phyloP scores from a whole-genome alignment of 768 basidiomycete species.

The Pisolithus microcarpus region DNA sequence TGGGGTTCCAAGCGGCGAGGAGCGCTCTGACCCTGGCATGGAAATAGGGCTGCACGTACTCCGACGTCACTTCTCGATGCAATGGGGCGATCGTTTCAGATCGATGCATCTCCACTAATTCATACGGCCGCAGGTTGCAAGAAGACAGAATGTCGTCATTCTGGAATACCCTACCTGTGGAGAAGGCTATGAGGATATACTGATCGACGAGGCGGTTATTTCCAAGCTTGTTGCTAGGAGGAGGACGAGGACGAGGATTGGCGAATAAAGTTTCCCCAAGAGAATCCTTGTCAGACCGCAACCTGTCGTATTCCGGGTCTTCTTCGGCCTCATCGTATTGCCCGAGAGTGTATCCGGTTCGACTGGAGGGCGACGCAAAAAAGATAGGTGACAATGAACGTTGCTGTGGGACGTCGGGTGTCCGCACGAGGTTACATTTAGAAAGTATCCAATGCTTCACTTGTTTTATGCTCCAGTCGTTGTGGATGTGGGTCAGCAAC shows the following conservation, averaged over 20 bases:
- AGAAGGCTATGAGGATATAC: constrained; percentile 55
- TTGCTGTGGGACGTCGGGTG: constrained; percentile 17
- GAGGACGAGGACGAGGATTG: constrained; percentile 1
- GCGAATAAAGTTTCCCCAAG: constrained; percentile 6
- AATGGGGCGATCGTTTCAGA: constrained; percentile 35
- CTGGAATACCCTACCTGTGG: constrained; percentile 64
- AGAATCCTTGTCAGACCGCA: constrained; percentile 1
- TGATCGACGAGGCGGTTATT: constrained; percentile 22
- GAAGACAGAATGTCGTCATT: constrained; percentile 52
- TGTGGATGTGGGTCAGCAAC: constrained; percentile 63
- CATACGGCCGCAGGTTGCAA: constrained; percentile 54
- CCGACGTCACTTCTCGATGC: constrained; percentile 30
- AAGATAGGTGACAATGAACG: constrained; percentile 63
- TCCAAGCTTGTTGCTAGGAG: constrained; percentile 7
- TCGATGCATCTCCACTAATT: constrained; percentile 65
- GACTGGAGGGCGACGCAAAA: constrained; percentile 38
- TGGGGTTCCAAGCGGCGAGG: constrained; percentile 34
- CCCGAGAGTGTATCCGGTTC: constrained; percentile 15
- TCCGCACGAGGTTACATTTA: constrained; percentile 41
- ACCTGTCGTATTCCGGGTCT: constrained; percentile 23
- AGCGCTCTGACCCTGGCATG: constrained; percentile 47
- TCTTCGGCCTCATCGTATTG: constrained; percentile 28
- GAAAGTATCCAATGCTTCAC: constrained; percentile 58
- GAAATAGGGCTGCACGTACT: constrained; percentile 55
- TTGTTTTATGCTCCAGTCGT: constrained; percentile 52